phyloP scores from a whole-genome alignment of 1,139 yeast genomes.

The Hemisphaericaspora xylofermentans region DNA sequence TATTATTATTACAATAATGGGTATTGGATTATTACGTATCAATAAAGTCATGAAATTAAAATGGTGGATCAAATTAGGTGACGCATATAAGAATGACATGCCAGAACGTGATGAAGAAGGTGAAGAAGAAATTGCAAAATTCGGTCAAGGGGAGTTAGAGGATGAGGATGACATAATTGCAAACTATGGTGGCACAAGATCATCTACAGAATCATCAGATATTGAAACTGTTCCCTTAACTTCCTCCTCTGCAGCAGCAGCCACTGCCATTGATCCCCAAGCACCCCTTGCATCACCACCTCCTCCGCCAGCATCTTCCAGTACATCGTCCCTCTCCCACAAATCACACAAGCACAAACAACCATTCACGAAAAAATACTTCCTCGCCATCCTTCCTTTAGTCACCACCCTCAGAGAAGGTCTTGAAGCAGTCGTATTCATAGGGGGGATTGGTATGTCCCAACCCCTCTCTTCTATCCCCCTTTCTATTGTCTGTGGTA shows the following conservation, averaged over 20 bases:
- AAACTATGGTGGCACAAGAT: constrained; percentile 15
- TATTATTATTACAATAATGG: constrained; percentile 83
- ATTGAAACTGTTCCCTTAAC: constrained; percentile 14
- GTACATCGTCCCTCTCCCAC: constrained; percentile 1
- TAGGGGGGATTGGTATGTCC: constrained; percentile 48
- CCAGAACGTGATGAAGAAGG: constrained; percentile 18
- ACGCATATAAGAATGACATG: constrained; percentile 29
- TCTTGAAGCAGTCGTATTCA: constrained; percentile 48
- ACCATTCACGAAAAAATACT: constrained; percentile 31
- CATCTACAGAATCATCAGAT: constrained; percentile 12
- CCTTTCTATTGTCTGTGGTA: constrained; percentile 36
- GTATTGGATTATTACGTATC: constrained; percentile 78
- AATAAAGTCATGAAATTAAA: constrained; percentile 60
- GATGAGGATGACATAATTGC: constrained; percentile 4
- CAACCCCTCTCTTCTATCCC: constrained; percentile 42
- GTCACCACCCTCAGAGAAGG: constrained; percentile 49
- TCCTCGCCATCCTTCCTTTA: constrained; percentile 42
- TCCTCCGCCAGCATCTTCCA: constrained; percentile 2
- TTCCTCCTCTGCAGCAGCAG: constrained; percentile 4
- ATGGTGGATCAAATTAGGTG: constrained; percentile 50
- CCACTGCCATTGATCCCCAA: neutral
- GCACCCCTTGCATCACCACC: neutral
- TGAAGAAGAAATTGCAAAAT: constrained; percentile 17
- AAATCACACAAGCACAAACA: constrained; percentile 7
- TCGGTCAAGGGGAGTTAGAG: constrained; percentile 12